A percentile compares a stretch with the other conserved stretches of the same genome.
phyloP scores from a whole-genome alignment of 352 stramenopile species.

The Phytophthora niederhauseri region DNA sequence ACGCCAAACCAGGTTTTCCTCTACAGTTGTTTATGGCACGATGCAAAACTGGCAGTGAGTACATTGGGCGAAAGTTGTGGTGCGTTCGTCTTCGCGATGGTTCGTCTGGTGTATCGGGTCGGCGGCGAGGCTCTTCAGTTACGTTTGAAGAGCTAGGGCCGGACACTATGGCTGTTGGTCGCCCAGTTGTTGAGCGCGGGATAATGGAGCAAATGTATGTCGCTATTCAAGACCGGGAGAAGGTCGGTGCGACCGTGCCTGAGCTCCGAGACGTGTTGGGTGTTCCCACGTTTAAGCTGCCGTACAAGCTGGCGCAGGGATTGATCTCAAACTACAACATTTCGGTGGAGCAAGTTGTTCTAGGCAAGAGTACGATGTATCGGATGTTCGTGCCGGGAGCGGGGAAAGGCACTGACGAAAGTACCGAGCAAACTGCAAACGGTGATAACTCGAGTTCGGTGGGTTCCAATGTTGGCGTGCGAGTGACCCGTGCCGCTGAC shows the following conservation, averaged over 20 bases:
- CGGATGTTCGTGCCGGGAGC: conserved; percentile 69
- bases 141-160: conserved; percentile 34
- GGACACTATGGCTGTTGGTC: conserved; percentile 26
- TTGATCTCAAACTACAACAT: conserved; percentile 86
- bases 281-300: conserved; percentile 85
- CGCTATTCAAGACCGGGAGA: conserved; percentile 55
- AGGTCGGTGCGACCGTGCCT: conserved; percentile 70
- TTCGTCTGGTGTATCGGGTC: conserved; percentile 1
- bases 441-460: conserved; percentile 5
- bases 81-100: conserved; percentile 62
- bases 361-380: conserved; percentile 87
- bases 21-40: conserved; percentile 83
- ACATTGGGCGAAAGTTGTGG: conserved; percentile 79
- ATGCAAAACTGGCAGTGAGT: conserved; percentile 67
- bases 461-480: conserved; percentile 22
- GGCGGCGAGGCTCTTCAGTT: conserved; percentile 16
- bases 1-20: conserved; percentile 57
- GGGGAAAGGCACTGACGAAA: conserved; percentile 1
- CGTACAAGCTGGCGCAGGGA: conserved; percentile 80
- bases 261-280: conserved; percentile 80
- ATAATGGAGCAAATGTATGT: conserved; percentile 85
- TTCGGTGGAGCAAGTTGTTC: conserved; percentile 74
- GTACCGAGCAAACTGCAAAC: conserved; percentile 6
- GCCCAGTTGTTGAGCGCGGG: conserved; percentile 67
- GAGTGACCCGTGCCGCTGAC: conserved; percentile 31